Percentiles rank a stretch among this genome's conserved stretches.
Evolutionary conservation across 805 yeast species (phyloP).

Genomic region (Wickerhamiella hasegawae): DNA sequence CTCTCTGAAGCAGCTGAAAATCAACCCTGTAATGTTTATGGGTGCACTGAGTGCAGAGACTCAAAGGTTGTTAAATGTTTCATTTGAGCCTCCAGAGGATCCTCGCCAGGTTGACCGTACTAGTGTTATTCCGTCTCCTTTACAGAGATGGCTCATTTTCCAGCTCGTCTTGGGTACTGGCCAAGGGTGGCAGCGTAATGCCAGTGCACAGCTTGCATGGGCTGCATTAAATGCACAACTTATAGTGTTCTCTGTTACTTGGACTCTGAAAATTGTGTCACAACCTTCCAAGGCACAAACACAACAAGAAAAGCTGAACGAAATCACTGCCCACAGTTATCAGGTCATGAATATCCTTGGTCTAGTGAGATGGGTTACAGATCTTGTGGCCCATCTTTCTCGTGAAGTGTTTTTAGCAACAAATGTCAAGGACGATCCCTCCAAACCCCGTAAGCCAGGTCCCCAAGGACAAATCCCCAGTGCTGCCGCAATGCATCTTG

Average conservation of each 20-base stretch:
- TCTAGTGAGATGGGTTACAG: slow-evolving; percentile 72
- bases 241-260: slow-evolving; percentile 56
- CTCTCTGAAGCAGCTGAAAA: slow-evolving; percentile 13
- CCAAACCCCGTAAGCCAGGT: background rate
- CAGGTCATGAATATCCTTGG: slow-evolving; percentile 35
- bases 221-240: slow-evolving; percentile 51
- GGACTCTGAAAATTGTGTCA: slow-evolving; percentile 34
- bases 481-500: slow-evolving; percentile 3
- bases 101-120: slow-evolving; percentile 48
- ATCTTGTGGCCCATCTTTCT: slow-evolving; percentile 50
- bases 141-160: slow-evolving; percentile 54
- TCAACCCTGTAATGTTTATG: slow-evolving; percentile 21
- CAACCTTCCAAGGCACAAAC: slow-evolving; percentile 9
- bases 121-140: slow-evolving; percentile 51
- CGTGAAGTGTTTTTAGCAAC: slow-evolving; percentile 39
- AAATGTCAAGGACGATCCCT: background rate
- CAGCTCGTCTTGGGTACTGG: slow-evolving; percentile 49
- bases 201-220: slow-evolving; percentile 38
- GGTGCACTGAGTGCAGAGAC: slow-evolving; percentile 41
- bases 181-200: slow-evolving; percentile 29
- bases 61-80: slow-evolving; percentile 60
- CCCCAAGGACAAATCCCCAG: slow-evolving; percentile 3
- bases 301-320: slow-evolving; percentile 25
- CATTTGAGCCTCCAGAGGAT: slow-evolving; percentile 53
- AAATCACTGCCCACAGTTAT: slow-evolving; percentile 16